Conservation (phyloP, 2,329 filamentous ascomycete genomes). For the Penicillium sp. region DNA sequence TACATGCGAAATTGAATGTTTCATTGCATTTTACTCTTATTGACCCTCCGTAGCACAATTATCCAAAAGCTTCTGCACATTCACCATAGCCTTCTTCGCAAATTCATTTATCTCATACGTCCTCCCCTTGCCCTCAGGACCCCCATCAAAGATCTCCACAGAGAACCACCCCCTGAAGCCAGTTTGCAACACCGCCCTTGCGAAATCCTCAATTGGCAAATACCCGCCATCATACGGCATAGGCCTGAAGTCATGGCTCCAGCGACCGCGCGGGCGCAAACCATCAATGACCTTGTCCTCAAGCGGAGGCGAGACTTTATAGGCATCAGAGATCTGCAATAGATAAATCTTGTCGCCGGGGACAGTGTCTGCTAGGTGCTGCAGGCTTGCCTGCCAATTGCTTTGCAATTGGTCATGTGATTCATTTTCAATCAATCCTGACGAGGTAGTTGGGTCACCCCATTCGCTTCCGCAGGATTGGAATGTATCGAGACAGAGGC, state of each 20-base stretch:
- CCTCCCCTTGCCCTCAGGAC: conserved; percentile 54
- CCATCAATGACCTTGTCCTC: conserved; percentile 54
- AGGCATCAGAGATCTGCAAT: conserved; percentile 74
- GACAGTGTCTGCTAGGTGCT: conserved; percentile 57
- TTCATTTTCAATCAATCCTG: conserved; percentile 57
- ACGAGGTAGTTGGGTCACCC: conserved; percentile 67
- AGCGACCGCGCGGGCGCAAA: conserved; percentile 61
- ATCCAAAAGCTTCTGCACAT: conserved; percentile 47
- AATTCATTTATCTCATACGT: conserved; percentile 52
- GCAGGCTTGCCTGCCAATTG: conserved; percentile 56
- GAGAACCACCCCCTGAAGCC: conserved; percentile 68
- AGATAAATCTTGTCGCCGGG: conserved; percentile 72
- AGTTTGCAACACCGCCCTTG: conserved; percentile 65
- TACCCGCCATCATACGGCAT: conserved; percentile 71
- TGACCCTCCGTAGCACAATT: conserved; percentile 29
- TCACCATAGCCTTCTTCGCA: conserved; percentile 54
- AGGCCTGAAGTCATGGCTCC: conserved; percentile 71
- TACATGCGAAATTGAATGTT: neutral
- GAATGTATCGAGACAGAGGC: conserved; percentile 76
- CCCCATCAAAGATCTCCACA: conserved; percentile 69
- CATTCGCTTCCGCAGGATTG: conserved; percentile 72
- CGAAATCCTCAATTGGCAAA: conserved; percentile 65
- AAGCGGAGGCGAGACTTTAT: conserved; percentile 61
- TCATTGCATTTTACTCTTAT: neutral
- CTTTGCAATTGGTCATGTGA: conserved; percentile 49